Evolutionary conservation across 495 filamentous ascomycete genomes (phyloP).

Genomic region (Ramalina intermedia): DNA sequence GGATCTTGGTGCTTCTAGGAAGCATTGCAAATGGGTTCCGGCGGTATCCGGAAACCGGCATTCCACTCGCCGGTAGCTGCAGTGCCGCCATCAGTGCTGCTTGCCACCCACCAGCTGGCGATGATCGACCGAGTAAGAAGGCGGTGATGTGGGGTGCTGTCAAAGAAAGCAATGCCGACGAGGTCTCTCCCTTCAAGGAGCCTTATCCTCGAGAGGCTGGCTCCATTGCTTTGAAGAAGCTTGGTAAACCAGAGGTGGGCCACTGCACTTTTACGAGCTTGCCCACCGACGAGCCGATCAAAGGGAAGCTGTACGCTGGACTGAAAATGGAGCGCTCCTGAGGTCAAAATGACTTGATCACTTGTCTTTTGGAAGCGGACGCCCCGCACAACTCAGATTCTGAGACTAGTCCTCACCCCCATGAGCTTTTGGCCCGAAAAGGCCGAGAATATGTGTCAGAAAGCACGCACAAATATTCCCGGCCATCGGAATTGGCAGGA

Average conservation of each 20-base stretch:
- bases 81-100: constrained; percentile 33
- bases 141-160: constrained; percentile 25
- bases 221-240: too few relatives aligned
- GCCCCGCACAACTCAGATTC: too few relatives aligned
- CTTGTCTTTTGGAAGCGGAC: too few relatives aligned
- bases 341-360: too few relatives aligned
- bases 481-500: too few relatives aligned
- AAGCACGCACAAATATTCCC: too few relatives aligned
- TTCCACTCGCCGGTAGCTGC: constrained; percentile 28
- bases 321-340: too few relatives aligned
- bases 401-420: too few relatives aligned
- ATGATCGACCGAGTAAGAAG: constrained; percentile 4
- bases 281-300: constrained; percentile 4
- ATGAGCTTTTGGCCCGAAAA: too few relatives aligned
- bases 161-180: background rate
- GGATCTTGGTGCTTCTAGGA: constrained; percentile 15
- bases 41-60: constrained; percentile 13
- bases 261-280: constrained; percentile 11
- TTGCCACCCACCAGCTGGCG: constrained; percentile 21
- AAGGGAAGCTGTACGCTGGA: constrained; percentile 5
- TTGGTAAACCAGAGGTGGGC: background rate
- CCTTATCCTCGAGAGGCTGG: too few relatives aligned
- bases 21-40: constrained; percentile 13
- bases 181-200: background rate
- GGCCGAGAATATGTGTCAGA: too few relatives aligned